phyloP scores from a whole-genome alignment of 805 yeast species.

The Ogataea naganishii region DNA sequence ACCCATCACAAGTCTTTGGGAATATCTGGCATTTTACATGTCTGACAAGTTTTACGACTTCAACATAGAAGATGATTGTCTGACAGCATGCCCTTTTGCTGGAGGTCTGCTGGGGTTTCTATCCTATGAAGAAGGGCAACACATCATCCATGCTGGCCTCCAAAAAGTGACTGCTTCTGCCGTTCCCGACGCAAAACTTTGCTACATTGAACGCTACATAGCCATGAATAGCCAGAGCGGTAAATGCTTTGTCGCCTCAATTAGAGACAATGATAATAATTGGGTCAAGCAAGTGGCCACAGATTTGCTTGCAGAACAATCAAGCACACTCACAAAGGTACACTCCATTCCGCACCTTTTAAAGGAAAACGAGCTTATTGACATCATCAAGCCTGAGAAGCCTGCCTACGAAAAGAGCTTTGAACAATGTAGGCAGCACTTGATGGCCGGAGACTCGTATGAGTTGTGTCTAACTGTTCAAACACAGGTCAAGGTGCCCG shows the following conservation, averaged over 20 bases:
- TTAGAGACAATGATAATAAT: slow-evolving; percentile 27
- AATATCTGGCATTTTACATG: slow-evolving; percentile 42
- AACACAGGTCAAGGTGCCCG: slow-evolving; percentile 49
- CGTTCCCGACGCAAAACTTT: slow-evolving; percentile 69
- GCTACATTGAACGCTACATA: slow-evolving; percentile 59
- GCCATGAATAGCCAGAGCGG: slow-evolving; percentile 39
- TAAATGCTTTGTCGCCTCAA: slow-evolving; percentile 43
- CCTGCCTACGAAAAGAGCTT: slow-evolving; percentile 48
- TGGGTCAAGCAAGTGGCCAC: slow-evolving; percentile 25
- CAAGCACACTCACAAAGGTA: background rate
- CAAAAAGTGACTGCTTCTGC: slow-evolving; percentile 28
- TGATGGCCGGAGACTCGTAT: slow-evolving; percentile 82
- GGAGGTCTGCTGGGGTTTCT: slow-evolving; percentile 90
- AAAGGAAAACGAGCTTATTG: slow-evolving; percentile 10
- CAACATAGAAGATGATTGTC: slow-evolving; percentile 12
- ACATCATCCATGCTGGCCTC: slow-evolving; percentile 24
- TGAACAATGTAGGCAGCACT: slow-evolving; percentile 51
- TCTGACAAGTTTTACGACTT: slow-evolving; percentile 23
- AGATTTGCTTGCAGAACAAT: slow-evolving; percentile 1
- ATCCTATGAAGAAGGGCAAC: slow-evolving; percentile 81
- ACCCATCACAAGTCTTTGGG: slow-evolving; percentile 36
- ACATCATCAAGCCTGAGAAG: slow-evolving; percentile 41
- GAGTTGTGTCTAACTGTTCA: slow-evolving; percentile 86
- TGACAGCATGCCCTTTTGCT: slow-evolving; percentile 57
- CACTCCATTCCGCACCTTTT: background rate